Base-by-base conservation (phyloP, 495 filamentous ascomycete species). In the Hapsidospora chrysogenum region DNA sequence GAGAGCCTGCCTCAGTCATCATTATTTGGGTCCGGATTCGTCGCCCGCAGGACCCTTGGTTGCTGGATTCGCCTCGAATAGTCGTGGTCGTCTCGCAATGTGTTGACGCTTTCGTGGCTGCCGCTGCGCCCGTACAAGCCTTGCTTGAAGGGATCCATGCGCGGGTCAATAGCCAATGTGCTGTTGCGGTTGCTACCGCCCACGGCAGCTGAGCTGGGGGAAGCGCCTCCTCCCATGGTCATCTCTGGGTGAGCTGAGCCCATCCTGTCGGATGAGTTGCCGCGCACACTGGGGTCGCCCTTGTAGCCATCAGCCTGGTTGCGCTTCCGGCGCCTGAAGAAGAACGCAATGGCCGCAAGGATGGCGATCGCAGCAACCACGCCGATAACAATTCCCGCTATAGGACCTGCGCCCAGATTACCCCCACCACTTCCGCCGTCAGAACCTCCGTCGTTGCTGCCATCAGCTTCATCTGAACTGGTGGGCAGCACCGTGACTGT, bases 21-120 rank as follows among this genome's bases (percentile, higher is more conserved):
- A 14, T 53, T 47, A 15, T 50, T 40, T 5, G 63, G 61, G 38
- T 72, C 64, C 10, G 66, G 64, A 36, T 72, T 72, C 28, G 47
- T 61, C 2, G 64, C 61, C 39, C 66, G 52, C n/a, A 72, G 55
- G 14, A 69, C 63, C 40, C 58, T 56, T 16, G 49, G 41, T 6
- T 50, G 41, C n/a, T 49, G 42, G 3, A 64, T 50, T 13, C 53
- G 38, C 40, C 66, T 49, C 26, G 66, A 70, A 38, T 70, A 72
- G 36, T 72, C 68, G 16, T 64, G 62, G 39, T 72, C 62, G 41
- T 72, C 68, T 38, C 63, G 64, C 3, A 72, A 46, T 3, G 66
- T 70, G 31, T 59, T 56, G 42, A 72, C 45, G 45, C 65, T 70
- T 41, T 70, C 64, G 39, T 59, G 59, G 41, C 63, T 68, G 42